Evolutionary conservation across 2,329 filamentous ascomycete species (phyloP).

Genomic region (Lasiodiplodia sp.): DNA sequence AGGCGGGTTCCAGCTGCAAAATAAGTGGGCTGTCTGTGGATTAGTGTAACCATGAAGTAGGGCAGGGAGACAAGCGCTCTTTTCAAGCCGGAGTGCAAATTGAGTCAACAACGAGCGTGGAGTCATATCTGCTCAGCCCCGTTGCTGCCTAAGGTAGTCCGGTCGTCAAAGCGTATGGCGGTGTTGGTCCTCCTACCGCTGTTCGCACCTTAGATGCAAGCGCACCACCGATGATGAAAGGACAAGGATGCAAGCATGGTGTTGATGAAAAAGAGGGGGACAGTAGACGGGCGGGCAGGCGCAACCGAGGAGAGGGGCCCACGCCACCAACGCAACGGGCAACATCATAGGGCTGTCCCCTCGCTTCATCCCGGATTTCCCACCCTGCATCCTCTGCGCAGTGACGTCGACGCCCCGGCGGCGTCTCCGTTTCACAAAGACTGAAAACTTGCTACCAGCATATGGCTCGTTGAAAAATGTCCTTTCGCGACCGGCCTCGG

Average conservation of each 20-base stretch:
- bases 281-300: background rate
- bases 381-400: slow-evolving; percentile 11
- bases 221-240: background rate
- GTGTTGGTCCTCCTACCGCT: too few relatives aligned
- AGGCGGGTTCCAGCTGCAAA: background rate
- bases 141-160: background rate
- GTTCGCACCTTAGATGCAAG: background rate
- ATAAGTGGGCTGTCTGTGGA: background rate
- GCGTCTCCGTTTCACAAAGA: background rate
- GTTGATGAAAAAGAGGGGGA: background rate
- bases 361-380: background rate
- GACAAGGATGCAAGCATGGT: background rate
- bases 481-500: background rate
- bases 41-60: background rate
- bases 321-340: slow-evolving; percentile 1
- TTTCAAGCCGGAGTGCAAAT: background rate
- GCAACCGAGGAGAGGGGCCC: background rate
- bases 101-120: background rate
- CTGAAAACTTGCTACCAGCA: slow-evolving; percentile 15
- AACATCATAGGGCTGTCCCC: background rate
- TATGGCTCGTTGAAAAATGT: background rate
- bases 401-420: slow-evolving; percentile 14
- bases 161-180: background rate
- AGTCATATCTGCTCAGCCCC: slow-evolving; percentile 20
- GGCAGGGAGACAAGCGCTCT: background rate